Percentiles rank a stretch among this genome's conserved stretches.
phyloP scores from a whole-genome alignment of 352 stramenopile genomes.

The Phytopythium cucurbitacearum region DNA sequence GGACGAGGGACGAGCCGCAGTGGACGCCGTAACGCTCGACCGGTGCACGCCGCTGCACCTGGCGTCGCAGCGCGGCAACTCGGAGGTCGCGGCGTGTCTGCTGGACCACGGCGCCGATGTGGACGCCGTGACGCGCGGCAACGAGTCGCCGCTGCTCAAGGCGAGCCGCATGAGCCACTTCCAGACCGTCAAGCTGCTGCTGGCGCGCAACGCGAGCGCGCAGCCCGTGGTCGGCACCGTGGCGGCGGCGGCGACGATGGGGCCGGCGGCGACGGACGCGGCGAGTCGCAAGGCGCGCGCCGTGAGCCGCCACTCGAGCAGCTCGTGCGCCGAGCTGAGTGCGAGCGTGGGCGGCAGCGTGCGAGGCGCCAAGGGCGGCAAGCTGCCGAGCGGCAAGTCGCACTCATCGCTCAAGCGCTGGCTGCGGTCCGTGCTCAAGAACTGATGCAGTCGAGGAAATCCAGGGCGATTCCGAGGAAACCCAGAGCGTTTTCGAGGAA shows the following conservation, averaged over 20 bases:
- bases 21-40: conserved; percentile 58
- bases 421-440: conserved; percentile 62
- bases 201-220: conserved; percentile 41
- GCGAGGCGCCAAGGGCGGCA: no score
- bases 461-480: background rate
- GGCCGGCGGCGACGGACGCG: conserved; percentile 14
- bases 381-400: conserved; percentile 23
- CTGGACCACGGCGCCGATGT: conserved; percentile 67
- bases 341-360: no score
- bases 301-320: conserved; percentile 50
- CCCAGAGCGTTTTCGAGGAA: background rate
- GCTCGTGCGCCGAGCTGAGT: no score
- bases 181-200: conserved; percentile 69
- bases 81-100: conserved; percentile 53
- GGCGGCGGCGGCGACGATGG: conserved; percentile 18
- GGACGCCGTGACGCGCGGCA: conserved; percentile 49
- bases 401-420: conserved; percentile 70
- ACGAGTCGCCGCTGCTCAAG: conserved; percentile 75
- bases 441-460: conserved; percentile 13
- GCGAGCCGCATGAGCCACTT: conserved; percentile 80
- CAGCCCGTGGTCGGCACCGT: conserved; percentile 11
- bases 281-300: conserved; percentile 29
- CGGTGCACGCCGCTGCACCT: conserved; percentile 72
- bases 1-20: conserved; percentile 28
- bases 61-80: conserved; percentile 76